Evolutionary conservation across 1,284 basidiomycete species (phyloP).

Genomic region (Phaffia rhodozyma): DNA sequence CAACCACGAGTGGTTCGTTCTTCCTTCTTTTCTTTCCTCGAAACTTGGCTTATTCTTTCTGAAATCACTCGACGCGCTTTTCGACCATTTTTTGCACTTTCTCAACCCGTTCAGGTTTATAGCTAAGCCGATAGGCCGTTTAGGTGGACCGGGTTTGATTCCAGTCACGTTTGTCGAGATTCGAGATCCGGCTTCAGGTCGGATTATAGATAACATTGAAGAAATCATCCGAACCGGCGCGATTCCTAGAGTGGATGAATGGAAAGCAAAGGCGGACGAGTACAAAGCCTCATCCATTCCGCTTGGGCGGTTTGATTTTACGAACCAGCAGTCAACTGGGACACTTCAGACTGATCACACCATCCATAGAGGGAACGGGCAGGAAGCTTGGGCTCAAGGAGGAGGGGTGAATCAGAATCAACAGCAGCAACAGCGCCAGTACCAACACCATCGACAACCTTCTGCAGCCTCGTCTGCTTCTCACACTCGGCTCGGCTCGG

Average conservation of each 20-base stretch:
- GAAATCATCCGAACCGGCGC: conserved; percentile 70
- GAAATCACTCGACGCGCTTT: not conserved
- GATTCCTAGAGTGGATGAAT: conserved; percentile 90
- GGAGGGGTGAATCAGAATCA: not conserved
- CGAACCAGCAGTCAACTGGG: conserved; percentile 32
- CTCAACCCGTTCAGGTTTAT: conserved; percentile 40
- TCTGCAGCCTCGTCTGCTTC: not conserved
- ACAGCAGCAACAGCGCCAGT: not conserved
- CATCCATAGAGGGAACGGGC: not conserved
- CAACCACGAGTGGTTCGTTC: conserved; percentile 37
- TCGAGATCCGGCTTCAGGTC: conserved; percentile 76
- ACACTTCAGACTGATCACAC: conserved; percentile 26
- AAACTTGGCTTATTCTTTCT: not conserved
- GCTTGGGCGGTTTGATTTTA: conserved; percentile 73
- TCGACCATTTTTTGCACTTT: not conserved
- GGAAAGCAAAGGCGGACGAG: conserved; percentile 87
- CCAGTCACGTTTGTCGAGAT: conserved; percentile 95
- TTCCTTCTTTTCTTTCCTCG: not conserved
- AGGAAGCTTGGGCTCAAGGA: not conserved
- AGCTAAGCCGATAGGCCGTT: conserved; percentile 79
- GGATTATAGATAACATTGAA: conserved; percentile 55
- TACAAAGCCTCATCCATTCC: conserved; percentile 96
- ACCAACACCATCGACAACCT: not conserved
- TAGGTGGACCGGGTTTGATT: conserved; percentile 91
- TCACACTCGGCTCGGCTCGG: not conserved